Conservation (phyloP, 2,329 filamentous ascomycete species). For the Cercospora sojina region DNA sequence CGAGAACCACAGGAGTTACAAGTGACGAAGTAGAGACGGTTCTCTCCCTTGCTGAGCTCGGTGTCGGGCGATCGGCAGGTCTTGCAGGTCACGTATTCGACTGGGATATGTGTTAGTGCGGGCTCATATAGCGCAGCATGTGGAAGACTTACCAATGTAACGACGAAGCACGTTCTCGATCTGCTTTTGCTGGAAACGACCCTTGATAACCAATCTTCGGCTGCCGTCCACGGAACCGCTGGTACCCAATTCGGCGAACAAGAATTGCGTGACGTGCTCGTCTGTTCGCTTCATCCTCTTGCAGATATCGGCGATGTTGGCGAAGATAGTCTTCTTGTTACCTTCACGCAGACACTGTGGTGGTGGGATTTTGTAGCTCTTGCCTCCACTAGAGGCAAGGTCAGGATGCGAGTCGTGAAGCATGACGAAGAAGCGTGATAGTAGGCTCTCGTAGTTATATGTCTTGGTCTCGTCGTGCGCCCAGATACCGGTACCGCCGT, state of each 20-base stretch:
- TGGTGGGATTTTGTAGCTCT: slow-evolving; percentile 98
- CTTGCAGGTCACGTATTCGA: slow-evolving; percentile 99
- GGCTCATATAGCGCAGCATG: background rate
- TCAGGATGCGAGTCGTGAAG: slow-evolving; percentile 96
- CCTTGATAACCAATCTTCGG: slow-evolving; percentile 94
- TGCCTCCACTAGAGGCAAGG: slow-evolving; percentile 70
- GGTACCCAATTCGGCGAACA: slow-evolving; percentile 98
- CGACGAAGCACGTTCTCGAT: slow-evolving; percentile 95
- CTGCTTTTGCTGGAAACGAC: slow-evolving; percentile 99
- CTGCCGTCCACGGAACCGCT: slow-evolving; percentile 92
- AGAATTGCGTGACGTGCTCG: slow-evolving; percentile 86
- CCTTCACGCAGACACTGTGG: slow-evolving; percentile 99
- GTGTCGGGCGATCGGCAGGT: slow-evolving; percentile 94
- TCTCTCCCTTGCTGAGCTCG: slow-evolving; percentile 97
- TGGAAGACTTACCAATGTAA: slow-evolving; percentile 75
- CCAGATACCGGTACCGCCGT: slow-evolving; percentile 88
- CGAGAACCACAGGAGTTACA: slow-evolving; percentile 71
- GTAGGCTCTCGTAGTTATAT: slow-evolving; percentile 81
- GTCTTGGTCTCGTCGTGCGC: slow-evolving; percentile 72
- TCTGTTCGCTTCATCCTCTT: slow-evolving; percentile 99
- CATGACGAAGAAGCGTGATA: slow-evolving; percentile 90
- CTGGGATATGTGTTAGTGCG: slow-evolving; percentile 44
- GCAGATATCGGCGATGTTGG: slow-evolving; percentile 98
- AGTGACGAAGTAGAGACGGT: slow-evolving; percentile 97
- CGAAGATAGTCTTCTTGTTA: slow-evolving; percentile 99